A percentile compares a stretch with the other conserved stretches of the same genome.
Conservation (phyloP, 495 filamentous ascomycete species). For the Talaromyces adpressus region DNA sequence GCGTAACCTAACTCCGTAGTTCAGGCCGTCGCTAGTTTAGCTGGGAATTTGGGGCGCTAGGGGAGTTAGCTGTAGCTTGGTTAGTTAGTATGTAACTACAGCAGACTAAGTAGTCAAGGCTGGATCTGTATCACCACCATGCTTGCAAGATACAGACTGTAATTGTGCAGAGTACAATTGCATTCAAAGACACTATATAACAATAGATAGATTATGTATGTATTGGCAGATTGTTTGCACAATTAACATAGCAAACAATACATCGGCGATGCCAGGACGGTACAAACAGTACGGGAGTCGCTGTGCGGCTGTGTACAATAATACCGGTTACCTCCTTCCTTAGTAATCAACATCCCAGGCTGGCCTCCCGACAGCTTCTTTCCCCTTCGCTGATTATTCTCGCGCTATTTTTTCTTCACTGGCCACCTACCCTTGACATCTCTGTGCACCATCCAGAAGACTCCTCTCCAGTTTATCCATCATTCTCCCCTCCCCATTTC, state of each 20-base stretch:
- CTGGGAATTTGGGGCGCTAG: not conserved
- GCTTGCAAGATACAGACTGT: not conserved
- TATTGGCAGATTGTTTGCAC: too few species aligned
- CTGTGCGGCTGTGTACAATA: not conserved
- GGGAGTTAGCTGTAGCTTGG: not conserved
- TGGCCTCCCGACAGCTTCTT: not conserved
- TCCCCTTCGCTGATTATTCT: not conserved
- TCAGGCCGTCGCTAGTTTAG: not conserved
- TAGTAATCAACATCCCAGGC: not conserved
- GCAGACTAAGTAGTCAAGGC: not conserved
- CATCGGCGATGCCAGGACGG: not conserved
- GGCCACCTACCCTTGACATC: not conserved
- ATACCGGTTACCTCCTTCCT: not conserved
- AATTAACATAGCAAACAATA: not conserved
- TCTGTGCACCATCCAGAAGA: not conserved
- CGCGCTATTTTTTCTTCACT: not conserved
- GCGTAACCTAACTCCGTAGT: not conserved
- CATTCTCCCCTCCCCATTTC: not conserved
- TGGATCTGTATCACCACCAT: not conserved
- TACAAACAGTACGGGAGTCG: not conserved
- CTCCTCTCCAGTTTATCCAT: not conserved
- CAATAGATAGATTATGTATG: too few species aligned
- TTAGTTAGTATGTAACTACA: not conserved
- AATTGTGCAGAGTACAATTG: not conserved
- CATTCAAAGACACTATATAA: too few species aligned